Evolutionary conservation across 1,284 basidiomycete genomes (phyloP).

Genomic region (Hemileia vastatrix): DNA sequence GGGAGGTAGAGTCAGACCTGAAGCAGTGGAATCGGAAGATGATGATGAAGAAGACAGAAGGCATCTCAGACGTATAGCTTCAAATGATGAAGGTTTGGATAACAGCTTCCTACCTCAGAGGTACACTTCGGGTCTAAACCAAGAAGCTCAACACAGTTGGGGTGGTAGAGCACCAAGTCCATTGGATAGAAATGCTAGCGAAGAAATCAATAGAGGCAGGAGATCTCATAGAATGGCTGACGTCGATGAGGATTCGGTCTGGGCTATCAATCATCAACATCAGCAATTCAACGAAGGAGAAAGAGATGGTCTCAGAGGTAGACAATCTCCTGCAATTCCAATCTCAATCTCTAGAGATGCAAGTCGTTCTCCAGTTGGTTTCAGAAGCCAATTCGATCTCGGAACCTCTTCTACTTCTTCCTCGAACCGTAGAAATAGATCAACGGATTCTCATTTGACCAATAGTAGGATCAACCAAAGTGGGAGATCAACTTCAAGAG

Average conservation of each 20-base stretch:
- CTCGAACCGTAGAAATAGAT: neutral
- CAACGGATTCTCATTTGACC: neutral
- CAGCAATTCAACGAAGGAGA: neutral
- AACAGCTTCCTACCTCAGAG: neutral
- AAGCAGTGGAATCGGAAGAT: neutral
- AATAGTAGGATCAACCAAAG: neutral
- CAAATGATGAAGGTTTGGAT: neutral
- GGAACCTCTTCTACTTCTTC: neutral
- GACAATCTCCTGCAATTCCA: neutral
- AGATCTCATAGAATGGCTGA: neutral
- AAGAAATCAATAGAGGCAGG: neutral
- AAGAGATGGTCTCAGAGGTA: neutral
- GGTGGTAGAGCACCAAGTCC: neutral
- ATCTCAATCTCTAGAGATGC: neutral
- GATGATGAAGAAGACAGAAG: neutral
- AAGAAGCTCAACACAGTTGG: neutral
- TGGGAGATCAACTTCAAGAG: neutral
- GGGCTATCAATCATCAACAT: neutral
- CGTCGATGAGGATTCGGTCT: neutral
- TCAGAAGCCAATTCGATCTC: neutral
- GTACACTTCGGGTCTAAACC: neutral
- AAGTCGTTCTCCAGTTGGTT: neutral
- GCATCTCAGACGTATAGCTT: neutral
- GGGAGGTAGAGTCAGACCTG: neutral
- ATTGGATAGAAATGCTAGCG: neutral